These are phyloP conservation scores for Blattamonas nauphoetae DNA, from an alignment of 78 protist species.

Conservation along the genomic window DNA sequence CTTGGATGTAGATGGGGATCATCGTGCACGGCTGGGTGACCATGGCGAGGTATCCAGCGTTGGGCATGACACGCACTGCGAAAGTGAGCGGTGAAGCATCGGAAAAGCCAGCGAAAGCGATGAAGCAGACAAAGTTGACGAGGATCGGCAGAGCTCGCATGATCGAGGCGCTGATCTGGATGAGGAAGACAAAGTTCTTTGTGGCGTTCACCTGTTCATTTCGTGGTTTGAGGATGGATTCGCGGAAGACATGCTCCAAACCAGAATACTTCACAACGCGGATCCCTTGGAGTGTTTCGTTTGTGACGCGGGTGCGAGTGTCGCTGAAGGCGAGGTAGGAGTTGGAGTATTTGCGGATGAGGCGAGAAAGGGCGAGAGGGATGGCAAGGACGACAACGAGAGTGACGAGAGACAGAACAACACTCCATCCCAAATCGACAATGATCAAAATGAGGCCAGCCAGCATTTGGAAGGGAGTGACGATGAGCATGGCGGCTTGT, in stretches of 20 bases:
- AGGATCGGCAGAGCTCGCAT: not conserved
- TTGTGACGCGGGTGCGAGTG: not conserved
- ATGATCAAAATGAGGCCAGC: not conserved
- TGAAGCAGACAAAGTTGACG: not conserved
- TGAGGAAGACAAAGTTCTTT: not conserved
- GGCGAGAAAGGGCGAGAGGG: not conserved
- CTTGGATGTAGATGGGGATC: not conserved
- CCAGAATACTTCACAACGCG: not conserved
- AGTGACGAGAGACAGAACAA: not conserved
- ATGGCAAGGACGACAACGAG: not conserved
- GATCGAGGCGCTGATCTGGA: not conserved
- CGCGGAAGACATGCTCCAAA: not conserved
- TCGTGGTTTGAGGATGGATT: not conserved
- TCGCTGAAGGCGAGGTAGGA: not conserved
- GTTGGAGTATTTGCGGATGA: not conserved
- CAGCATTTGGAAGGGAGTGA: not conserved
- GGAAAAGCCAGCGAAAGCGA: not conserved
- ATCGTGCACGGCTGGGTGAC: not conserved
- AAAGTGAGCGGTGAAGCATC: not conserved
- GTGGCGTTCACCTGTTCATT: not conserved
- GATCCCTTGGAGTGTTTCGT: not conserved
- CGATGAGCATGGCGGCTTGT: not conserved
- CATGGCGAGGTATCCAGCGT: not conserved
- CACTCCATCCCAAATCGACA: not conserved
- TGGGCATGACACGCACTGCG: not conserved